Evolutionary conservation across 176 grass and related monocot species (phyloP).

Genomic region (Carex scoparia): DNA sequence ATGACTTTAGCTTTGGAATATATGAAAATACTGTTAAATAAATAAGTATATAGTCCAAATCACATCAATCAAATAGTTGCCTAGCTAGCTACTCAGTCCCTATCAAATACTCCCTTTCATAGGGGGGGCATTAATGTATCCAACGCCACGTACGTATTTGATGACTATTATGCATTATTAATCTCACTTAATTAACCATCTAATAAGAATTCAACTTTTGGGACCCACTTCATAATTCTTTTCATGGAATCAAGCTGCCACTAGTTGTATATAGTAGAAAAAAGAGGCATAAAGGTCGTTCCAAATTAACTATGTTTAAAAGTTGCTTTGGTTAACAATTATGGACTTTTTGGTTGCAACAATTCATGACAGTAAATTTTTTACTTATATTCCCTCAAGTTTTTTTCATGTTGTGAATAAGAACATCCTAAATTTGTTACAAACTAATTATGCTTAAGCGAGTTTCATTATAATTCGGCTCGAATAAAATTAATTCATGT

Average conservation of each 20-base stretch:
- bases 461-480: background rate
- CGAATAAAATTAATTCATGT: background rate
- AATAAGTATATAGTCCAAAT: background rate
- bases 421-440: background rate
- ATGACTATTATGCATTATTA: conserved; percentile 6
- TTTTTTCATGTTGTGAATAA: background rate
- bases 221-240: conserved; percentile 17
- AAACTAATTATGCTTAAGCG: background rate
- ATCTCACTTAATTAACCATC: conserved; percentile 17
- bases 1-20: conserved; percentile 5
- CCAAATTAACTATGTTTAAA: conserved; percentile 3
- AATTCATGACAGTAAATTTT: background rate
- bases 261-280: conserved; percentile 28
- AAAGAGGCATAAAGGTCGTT: background rate
- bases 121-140: conserved; percentile 12
- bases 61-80: conserved; percentile 25
- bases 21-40: background rate
- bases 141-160: conserved; percentile 18
- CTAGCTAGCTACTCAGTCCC: background rate
- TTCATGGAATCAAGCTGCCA: conserved; percentile 24
- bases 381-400: background rate
- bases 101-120: conserved; percentile 1
- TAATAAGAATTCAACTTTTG: conserved; percentile 5
- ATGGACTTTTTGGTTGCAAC: background rate
- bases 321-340: conserved; percentile 15